Evolutionary conservation across 495 filamentous ascomycete genomes (phyloP).

Genomic region (Penicillium soppii): DNA sequence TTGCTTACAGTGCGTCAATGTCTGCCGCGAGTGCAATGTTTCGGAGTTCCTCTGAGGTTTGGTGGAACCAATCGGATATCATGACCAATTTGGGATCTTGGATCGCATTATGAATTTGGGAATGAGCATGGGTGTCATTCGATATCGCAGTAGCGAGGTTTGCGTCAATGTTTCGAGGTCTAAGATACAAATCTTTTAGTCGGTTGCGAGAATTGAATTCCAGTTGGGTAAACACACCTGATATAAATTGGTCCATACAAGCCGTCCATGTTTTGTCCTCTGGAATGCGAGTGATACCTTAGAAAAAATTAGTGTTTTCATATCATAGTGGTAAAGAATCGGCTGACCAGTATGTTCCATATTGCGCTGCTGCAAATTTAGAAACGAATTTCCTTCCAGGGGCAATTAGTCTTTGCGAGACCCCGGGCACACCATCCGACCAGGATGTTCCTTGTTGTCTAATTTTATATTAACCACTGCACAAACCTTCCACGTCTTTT

Average conservation of each 20-base stretch:
- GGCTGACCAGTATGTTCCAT: slow-evolving; percentile 44
- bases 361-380: slow-evolving; percentile 39
- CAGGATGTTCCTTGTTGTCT: slow-evolving; percentile 26
- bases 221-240: not conserved
- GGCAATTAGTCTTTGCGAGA: slow-evolving; percentile 36
- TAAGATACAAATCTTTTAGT: not conserved
- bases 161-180: not conserved
- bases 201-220: slow-evolving; percentile 19
- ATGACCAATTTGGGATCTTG: slow-evolving; percentile 29
- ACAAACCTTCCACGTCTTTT: not conserved
- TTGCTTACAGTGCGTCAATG: slow-evolving; percentile 1
- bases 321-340: not conserved
- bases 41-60: slow-evolving; percentile 27
- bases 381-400: slow-evolving; percentile 37
- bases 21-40: not conserved
- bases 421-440: slow-evolving; percentile 43
- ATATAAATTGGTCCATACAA: slow-evolving; percentile 45
- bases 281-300: slow-evolving; percentile 41
- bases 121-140: slow-evolving; percentile 15
- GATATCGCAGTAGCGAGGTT: not conserved
- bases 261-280: slow-evolving; percentile 43
- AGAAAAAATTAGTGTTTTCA: not conserved
- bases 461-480: not conserved
- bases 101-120: slow-evolving; percentile 31
- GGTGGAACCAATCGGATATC: slow-evolving; percentile 43